Evolutionary conservation across 2,329 filamentous ascomycete species (phyloP), one percentile per base, ranked within the genome.

Genomic region (Fusarium scirpi): DNA sequence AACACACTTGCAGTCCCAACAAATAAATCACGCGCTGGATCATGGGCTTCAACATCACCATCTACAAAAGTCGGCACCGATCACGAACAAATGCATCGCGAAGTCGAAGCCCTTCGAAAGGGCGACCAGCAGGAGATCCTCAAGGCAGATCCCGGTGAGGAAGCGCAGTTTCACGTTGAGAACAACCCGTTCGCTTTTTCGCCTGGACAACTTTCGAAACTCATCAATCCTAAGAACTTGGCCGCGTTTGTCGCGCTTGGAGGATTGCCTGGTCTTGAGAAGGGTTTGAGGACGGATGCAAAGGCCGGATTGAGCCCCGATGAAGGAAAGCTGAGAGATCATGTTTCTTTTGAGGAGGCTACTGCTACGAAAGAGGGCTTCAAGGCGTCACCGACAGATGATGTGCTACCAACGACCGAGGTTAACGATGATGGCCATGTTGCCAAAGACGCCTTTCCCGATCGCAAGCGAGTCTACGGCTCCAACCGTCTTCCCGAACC

Each of bases 161-260:
- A 94, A 78, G 85, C 83, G 20, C 90, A 92, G 68, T 95, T 93
- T 73, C 76, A 87, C 9, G 89, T 94, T 13, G 85, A 90, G 5
- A 84, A 93, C 75, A 97, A 94, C 77, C 90, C 90, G 1, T 97
- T 97, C 75, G 93, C 92, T 7, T 97, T 92, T 76, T 89, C 89
- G 3, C 91, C 91, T 1, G 94, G 94, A 15, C 90, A 95, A 74
- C 84, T 97, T 63, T 90, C 89, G 67, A 97, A 96, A 80, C 85
- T 97, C 77, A 87, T 94, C 53, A 94, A 96, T 75, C 94, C 94
- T 3, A 97, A 97, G 81, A 95, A 89, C 57, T 80, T 96, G 61
- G 85, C 90, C 13, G 94, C 93, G 1, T 96, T 94, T 73, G 90
- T 89, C 71, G 90, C 90, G 5, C 79, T 97, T 2, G 94, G 94